Base-by-base conservation (phyloP, 2,329 filamentous ascomycete species). In the Bisporella sp. region DNA sequence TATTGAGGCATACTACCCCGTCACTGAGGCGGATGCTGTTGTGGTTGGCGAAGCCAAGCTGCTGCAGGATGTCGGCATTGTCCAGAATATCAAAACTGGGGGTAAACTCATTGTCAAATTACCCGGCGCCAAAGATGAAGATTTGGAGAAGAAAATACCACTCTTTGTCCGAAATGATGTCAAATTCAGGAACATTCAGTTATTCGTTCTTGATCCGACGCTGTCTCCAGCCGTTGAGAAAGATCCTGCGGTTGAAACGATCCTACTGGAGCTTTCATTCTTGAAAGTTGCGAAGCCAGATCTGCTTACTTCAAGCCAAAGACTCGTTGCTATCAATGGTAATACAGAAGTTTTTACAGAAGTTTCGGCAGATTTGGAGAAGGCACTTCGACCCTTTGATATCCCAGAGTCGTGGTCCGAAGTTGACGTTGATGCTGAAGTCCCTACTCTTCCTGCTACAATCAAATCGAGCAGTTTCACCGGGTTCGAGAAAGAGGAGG, bases 71-170 rank as follows among this genome's bases (percentile, higher is more conserved):
- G 76, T 96, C 50, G 82, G 92, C 57, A 73, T 95, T 28, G 66
- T 91, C 35, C 77, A 82, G 56, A 83, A 78, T 46, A 72, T 92
- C 55, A 89, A 87, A 70, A 62, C 78, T 40, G 81, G 81, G 48
- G 87, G 86, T 49, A 85, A 82, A 56, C 69, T 96, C 42, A 77
- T 96, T 49, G 64, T 96, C 41, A 87, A 84, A 62, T 77, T 93
- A 29, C 78, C 88, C 31, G 84, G 82, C 59, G 81, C 89, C 67
- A 96, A 95, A 71, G 81, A 89, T 47, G 92, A 95, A 42, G 90
- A 96, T 35, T 68, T 91, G 5, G 92, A 97, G 73, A 95, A 95
- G 78, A 84, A 87, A 60, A 73, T 99, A 5, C 81, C 89, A 2
- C 74, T 77, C 37, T 67, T 74, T 44, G 79, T 93, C 57, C 84